Base-by-base conservation (phyloP, 352 stramenopile genomes). In the Globisporangium abappressorium region DNA sequence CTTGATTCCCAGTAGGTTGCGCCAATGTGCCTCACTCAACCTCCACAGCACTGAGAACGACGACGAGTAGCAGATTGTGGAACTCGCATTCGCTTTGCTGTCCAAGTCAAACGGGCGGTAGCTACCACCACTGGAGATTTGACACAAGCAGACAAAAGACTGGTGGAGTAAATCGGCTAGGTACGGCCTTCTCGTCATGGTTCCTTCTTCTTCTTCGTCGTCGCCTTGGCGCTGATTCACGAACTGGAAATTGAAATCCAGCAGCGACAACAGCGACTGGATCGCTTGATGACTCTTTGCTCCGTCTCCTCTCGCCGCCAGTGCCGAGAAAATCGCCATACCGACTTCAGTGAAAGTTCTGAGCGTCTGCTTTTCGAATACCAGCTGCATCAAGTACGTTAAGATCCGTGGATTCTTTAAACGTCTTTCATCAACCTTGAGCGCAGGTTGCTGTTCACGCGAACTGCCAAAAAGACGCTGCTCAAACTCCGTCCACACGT, bases 191-290 rank as follows among this genome's bases (percentile, higher is more conserved):
- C 41, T 54, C 24, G 22, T 26, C 24, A 18, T 43, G 41, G 2
- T 6, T 56, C 20, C 38, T 18, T 24, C 41, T 56, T 53, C 12
- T 26, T n/a, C 14, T 22, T 49, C 41, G 20, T 49, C 14, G 15
- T 8, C 41, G 18, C 8, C 41, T 49, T 49, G 41, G 41, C 5
- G 12, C 38, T 54, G 22, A 26, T 55, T 64, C 36, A 55, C 18
- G 24, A 64, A 15, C 24, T 38, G 59, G 15, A 64, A 57, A n/a
- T 46, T 64, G 41, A 43, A 64, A 28, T 33, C 59, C 41, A 64
- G 15, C 30, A 64, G 38, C 4, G 41, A 41, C 9, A 64, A 46
- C 41, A 56, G 24, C 11, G 28, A 36, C 59, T 46, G 59, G 6
- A 64, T 30, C 2, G 38, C 24, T 43, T 64, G 46, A 18, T 64